A percentile compares a stretch with the other conserved stretches of the same genome.
Conservation (phyloP, 352 stramenopile genomes). For the Pythium aquatile region DNA sequence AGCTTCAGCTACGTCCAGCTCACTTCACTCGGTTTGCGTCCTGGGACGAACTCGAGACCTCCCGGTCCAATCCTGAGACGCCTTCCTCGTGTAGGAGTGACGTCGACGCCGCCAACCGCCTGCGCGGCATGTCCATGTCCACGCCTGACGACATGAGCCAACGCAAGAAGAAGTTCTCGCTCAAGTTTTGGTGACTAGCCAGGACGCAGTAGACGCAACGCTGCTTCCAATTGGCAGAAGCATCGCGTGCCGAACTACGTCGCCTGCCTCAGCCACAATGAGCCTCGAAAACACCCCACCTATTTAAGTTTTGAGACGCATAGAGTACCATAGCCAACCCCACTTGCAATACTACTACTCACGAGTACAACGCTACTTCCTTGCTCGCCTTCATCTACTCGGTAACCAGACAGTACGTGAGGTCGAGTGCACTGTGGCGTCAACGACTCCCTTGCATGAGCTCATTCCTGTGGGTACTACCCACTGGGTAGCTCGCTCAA, state of each 20-base stretch:
- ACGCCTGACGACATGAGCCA: constrained; percentile 44
- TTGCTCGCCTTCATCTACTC: no score
- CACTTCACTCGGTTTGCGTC: constrained; percentile 17
- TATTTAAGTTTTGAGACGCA: constrained; percentile 2
- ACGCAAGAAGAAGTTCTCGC: constrained; percentile 68
- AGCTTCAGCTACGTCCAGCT: constrained; percentile 13
- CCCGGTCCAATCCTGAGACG: constrained; percentile 8
- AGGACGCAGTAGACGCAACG: background rate
- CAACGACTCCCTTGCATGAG: no score
- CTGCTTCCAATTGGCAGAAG: background rate
- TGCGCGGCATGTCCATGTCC: constrained; percentile 61
- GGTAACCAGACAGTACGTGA: no score
- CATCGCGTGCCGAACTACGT: background rate
- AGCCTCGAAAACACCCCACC: background rate
- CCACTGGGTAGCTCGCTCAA: no score
- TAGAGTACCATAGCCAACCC: background rate
- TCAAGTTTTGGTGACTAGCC: constrained; percentile 55
- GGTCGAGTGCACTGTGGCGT: no score
- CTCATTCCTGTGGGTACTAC: no score
- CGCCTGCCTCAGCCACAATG: background rate
- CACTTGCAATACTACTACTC: background rate
- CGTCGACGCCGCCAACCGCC: constrained; percentile 35
- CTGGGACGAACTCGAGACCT: constrained; percentile 23
- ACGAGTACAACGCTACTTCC: background rate
- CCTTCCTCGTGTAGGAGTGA: constrained; percentile 10